A percentile compares a stretch with the other conserved stretches of the same genome.
These are phyloP conservation scores for Phlebiopsis gigantea DNA, from an alignment of 768 basidiomycete genomes.

Conservation along the genomic window DNA sequence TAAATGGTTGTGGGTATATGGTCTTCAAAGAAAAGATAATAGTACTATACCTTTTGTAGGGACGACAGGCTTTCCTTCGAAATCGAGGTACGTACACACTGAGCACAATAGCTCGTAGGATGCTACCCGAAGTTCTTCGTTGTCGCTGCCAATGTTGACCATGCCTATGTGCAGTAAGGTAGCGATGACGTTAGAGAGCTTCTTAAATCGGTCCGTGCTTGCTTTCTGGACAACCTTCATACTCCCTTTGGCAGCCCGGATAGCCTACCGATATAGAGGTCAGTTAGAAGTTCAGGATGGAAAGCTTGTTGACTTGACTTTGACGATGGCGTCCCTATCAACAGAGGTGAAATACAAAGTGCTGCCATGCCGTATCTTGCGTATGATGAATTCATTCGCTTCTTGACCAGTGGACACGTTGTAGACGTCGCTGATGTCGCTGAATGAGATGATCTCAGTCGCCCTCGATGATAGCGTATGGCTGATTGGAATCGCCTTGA, in stretches of 20 bases:
- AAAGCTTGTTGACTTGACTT: conserved; percentile 36
- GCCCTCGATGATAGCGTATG: conserved; percentile 66
- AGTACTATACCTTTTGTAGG: conserved; percentile 55
- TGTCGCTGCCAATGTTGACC: conserved; percentile 66
- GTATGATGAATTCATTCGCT: conserved; percentile 75
- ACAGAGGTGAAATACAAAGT: conserved; percentile 76
- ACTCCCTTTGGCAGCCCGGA: conserved; percentile 70
- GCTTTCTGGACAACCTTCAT: conserved; percentile 51
- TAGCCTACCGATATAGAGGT: too few species aligned
- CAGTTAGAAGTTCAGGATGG: not conserved
- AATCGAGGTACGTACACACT: conserved; percentile 72
- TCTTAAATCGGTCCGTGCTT: conserved; percentile 60
- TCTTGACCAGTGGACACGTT: conserved; percentile 76
- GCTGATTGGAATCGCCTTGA: conserved; percentile 68
- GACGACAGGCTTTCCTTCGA: conserved; percentile 66
- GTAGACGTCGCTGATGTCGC: conserved; percentile 84
- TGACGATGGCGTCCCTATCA: conserved; percentile 65
- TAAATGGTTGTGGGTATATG: not conserved
- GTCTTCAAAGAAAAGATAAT: not conserved
- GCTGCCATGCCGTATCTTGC: conserved; percentile 62
- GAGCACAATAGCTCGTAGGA: conserved; percentile 78
- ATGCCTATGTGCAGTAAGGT: conserved; percentile 85
- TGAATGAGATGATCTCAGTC: conserved; percentile 74
- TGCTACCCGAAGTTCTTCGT: conserved; percentile 72
- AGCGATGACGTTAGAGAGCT: conserved; percentile 81